phyloP scores from a whole-genome alignment of 2,329 filamentous ascomycete genomes.

The Exophiala mesophila region DNA sequence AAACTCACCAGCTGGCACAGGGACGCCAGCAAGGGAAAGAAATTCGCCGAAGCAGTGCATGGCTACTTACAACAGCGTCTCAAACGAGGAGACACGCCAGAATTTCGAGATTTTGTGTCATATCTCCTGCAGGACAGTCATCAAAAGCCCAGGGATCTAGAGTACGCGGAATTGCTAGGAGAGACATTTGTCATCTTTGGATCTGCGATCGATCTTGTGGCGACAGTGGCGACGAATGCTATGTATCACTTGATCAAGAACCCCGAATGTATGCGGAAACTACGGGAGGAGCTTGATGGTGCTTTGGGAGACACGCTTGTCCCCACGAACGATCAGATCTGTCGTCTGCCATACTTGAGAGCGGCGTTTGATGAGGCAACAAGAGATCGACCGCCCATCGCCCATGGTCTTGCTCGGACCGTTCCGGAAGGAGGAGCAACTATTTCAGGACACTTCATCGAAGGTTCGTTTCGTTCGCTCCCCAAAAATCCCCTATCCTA shows the following conservation, averaged over 20 bases:
- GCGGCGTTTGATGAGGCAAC: too few species aligned
- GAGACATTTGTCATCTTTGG: too few species aligned
- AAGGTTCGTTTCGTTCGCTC: too few species aligned
- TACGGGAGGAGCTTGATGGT: neutral
- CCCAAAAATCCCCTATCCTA: too few species aligned
- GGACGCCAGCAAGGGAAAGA: neutral
- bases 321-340: too few species aligned
- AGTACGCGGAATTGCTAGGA: too few species aligned
- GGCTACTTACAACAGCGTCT: neutral
- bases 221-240: neutral
- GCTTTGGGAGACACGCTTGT: neutral
- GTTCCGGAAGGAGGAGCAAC: too few species aligned
- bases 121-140: neutral
- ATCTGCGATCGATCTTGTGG: too few species aligned
- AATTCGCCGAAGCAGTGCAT: neutral
- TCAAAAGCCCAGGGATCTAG: neutral
- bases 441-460: too few species aligned
- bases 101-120: neutral
- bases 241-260: neutral
- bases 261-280: neutral
- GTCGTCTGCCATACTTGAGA: too few species aligned
- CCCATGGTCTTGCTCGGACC: too few species aligned
- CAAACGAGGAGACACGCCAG: neutral
- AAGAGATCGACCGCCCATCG: too few species aligned
- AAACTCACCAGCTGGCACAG: neutral